These are phyloP conservation scores for Leonotis leonurus DNA, from an alignment of 257 asterid genomes.

Conservation along the genomic window DNA sequence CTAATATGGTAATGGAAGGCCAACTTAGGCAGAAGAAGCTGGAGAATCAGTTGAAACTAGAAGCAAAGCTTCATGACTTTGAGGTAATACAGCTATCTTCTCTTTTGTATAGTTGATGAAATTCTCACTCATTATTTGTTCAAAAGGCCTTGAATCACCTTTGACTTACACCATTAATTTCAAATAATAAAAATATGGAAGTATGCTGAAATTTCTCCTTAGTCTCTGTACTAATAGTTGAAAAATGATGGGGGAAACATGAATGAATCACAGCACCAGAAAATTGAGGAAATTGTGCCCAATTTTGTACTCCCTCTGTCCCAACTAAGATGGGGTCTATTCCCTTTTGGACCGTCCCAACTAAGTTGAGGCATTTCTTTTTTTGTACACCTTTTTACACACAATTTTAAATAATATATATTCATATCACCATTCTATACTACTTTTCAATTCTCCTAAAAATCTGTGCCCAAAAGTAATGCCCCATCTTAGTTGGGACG, in stretches of 20 bases:
- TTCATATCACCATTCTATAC: too few relatives aligned
- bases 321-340: too few relatives aligned
- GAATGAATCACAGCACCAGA: not conserved
- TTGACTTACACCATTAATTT: not conserved
- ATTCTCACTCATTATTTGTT: not conserved
- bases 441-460: too few relatives aligned
- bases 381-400: too few relatives aligned
- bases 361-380: too few relatives aligned
- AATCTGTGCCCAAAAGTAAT: too few relatives aligned
- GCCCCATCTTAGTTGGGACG: too few relatives aligned
- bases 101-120: not conserved
- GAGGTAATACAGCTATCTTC: constrained; percentile 40
- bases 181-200: not conserved
- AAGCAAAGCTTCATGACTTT: constrained; percentile 76
- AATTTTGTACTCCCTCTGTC: too few relatives aligned
- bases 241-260: not conserved
- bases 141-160: not conserved
- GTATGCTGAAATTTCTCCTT: not conserved
- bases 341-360: too few relatives aligned
- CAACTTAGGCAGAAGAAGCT: constrained; percentile 67
- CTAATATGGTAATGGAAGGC: constrained; percentile 69
- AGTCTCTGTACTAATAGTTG: not conserved
- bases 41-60: constrained; percentile 76
- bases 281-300: not conserved
- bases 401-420: too few relatives aligned